Evolutionary conservation across 345 rosid species (phyloP).

Genomic region (Carallia brachiata): DNA sequence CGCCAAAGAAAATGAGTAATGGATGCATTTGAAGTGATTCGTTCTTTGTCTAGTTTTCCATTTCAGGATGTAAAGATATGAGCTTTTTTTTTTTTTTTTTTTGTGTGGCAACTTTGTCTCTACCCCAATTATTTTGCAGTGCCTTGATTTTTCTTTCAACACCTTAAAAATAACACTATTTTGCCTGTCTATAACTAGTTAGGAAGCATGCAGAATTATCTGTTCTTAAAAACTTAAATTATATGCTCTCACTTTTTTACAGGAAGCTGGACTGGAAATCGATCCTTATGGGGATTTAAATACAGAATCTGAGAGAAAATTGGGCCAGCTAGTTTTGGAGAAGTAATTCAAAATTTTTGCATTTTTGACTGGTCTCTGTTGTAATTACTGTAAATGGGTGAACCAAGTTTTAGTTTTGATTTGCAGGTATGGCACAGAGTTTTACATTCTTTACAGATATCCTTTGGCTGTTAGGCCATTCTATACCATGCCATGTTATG

Average conservation of each 20-base stretch:
- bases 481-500: constrained; percentile 92
- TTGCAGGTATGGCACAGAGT: constrained; percentile 77
- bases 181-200: too few relatives aligned
- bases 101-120: neutral
- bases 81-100: neutral
- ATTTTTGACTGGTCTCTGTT: neutral
- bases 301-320: constrained; percentile 83
- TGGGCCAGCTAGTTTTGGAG: constrained; percentile 81
- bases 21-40: neutral
- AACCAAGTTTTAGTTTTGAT: constrained; percentile 9
- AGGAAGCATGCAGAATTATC: neutral
- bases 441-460: constrained; percentile 77
- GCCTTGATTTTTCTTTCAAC: neutral
- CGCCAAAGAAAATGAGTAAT: neutral
- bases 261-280: constrained; percentile 83
- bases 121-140: neutral
- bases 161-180: neutral
- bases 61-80: neutral
- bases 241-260: constrained; percentile 14
- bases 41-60: neutral
- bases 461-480: constrained; percentile 86
- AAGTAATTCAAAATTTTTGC: constrained; percentile 42
- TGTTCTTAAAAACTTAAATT: neutral
- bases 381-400: neutral
- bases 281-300: constrained; percentile 90